Evolutionary conservation across 805 yeast species (phyloP).

Genomic region (Myxozyma nipponensis): DNA sequence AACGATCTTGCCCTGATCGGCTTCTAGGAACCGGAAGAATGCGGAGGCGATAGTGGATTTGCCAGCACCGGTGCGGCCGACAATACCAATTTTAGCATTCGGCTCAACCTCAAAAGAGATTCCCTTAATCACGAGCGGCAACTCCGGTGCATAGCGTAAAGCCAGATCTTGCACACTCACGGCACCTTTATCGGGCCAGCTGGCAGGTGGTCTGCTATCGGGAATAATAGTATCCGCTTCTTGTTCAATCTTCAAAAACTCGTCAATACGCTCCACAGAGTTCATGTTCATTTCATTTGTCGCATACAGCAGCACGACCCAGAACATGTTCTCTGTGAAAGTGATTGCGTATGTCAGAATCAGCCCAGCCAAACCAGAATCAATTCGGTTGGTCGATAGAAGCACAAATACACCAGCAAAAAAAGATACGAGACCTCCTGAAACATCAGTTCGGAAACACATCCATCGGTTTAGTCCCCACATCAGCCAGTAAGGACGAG

Average conservation of each 20-base stretch:
- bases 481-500: constrained; percentile 85
- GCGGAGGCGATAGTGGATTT: constrained; percentile 96
- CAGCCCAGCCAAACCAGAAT: constrained; percentile 94
- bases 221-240: constrained; percentile 71
- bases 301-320: constrained; percentile 90
- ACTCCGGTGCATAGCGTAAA: constrained; percentile 78
- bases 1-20: constrained; percentile 51
- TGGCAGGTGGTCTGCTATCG: constrained; percentile 59
- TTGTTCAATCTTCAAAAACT: constrained; percentile 73
- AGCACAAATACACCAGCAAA: constrained; percentile 79
- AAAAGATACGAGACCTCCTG: constrained; percentile 79
- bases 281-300: constrained; percentile 93
- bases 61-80: constrained; percentile 98
- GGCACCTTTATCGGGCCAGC: constrained; percentile 87
- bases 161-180: constrained; percentile 73
- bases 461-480: constrained; percentile 98
- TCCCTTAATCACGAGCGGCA: constrained; percentile 87
- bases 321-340: constrained; percentile 81
- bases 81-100: constrained; percentile 82
- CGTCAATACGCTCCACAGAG: constrained; percentile 90
- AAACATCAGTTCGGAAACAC: constrained; percentile 72
- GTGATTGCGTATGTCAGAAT: constrained; percentile 87
- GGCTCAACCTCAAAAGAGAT: constrained; percentile 79
- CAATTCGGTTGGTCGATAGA: constrained; percentile 58
- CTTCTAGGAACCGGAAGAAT: constrained; percentile 61